phyloP scores from a whole-genome alignment of 768 basidiomycete genomes.

The Inosperma sp. region DNA sequence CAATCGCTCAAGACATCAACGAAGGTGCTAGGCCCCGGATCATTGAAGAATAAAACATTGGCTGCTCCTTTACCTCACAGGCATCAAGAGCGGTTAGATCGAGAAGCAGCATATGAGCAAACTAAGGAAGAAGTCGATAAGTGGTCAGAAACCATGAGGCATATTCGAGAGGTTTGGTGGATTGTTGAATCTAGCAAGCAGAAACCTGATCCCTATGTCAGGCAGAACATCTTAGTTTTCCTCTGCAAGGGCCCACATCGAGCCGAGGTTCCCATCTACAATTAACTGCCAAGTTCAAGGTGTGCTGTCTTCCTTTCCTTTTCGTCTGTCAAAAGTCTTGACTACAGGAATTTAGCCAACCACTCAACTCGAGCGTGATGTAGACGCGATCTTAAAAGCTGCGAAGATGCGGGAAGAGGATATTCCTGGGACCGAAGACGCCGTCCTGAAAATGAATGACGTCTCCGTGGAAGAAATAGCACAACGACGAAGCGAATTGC shows the following conservation, averaged over 20 bases:
- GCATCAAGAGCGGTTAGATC: conserved; percentile 83
- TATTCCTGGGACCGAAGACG: conserved; percentile 71
- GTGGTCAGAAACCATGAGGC: conserved; percentile 90
- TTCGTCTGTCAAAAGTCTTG: not conserved
- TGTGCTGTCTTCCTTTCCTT: conserved; percentile 24
- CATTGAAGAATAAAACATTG: conserved; percentile 55
- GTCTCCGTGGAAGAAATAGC: conserved; percentile 83
- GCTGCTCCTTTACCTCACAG: conserved; percentile 83
- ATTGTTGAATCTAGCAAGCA: not conserved
- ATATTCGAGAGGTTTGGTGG: conserved; percentile 71
- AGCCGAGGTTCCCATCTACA: conserved; percentile 65
- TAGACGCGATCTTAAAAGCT: conserved; percentile 72
- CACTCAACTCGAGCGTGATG: conserved; percentile 78
- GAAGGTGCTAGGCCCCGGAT: conserved; percentile 53
- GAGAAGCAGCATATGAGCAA: conserved; percentile 91
- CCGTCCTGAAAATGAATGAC: conserved; percentile 67
- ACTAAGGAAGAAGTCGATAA: conserved; percentile 91
- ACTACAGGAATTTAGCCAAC: conserved; percentile 55
- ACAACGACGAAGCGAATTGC: conserved; percentile 73
- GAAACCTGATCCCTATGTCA: conserved; percentile 23
- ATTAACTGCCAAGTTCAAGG: conserved; percentile 81
- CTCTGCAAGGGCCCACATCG: conserved; percentile 60
- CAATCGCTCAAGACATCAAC: conserved; percentile 66
- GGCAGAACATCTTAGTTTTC: conserved; percentile 87
- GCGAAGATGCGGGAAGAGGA: conserved; percentile 83